These are phyloP conservation scores for Candida loeiensis DNA, from an alignment of 805 yeast species.

Conservation along the genomic window DNA sequence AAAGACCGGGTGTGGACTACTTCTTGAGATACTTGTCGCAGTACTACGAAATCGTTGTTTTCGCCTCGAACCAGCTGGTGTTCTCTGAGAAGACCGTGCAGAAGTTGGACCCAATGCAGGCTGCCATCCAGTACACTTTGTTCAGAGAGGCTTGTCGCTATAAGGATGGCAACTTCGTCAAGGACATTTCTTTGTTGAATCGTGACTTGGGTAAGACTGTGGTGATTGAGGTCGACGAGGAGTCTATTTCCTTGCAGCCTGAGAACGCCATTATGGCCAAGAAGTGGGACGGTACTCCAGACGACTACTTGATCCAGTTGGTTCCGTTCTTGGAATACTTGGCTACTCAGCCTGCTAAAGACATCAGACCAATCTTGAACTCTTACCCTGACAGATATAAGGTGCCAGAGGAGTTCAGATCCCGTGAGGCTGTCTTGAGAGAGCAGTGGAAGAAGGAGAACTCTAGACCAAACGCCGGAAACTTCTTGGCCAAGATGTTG, in stretches of 20 bases:
- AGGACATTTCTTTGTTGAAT: slow-evolving; percentile 86
- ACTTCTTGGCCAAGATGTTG: slow-evolving; percentile 57
- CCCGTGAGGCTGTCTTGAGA: slow-evolving; percentile 75
- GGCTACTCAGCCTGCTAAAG: slow-evolving; percentile 81
- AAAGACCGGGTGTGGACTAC: slow-evolving; percentile 98
- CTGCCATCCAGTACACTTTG: slow-evolving; percentile 79
- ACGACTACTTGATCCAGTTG: slow-evolving; percentile 72
- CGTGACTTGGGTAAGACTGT: slow-evolving; percentile 83
- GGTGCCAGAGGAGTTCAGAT: slow-evolving; percentile 74
- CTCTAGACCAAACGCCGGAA: slow-evolving; percentile 41
- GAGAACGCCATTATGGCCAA: slow-evolving; percentile 86
- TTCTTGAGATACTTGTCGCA: slow-evolving; percentile 91
- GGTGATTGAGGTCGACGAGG: slow-evolving; percentile 73
- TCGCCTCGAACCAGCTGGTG: slow-evolving; percentile 80
- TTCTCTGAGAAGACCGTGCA: slow-evolving; percentile 80
- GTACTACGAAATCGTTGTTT: slow-evolving; percentile 92
- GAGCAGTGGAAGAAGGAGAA: slow-evolving; percentile 60
- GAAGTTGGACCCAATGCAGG: slow-evolving; percentile 91
- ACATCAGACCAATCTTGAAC: slow-evolving; percentile 82
- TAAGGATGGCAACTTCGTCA: slow-evolving; percentile 83
- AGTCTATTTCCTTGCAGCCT: slow-evolving; percentile 76
- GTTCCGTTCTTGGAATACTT: slow-evolving; percentile 93
- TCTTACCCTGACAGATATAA: slow-evolving; percentile 65
- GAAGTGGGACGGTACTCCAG: slow-evolving; percentile 84
- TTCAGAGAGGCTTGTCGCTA: slow-evolving; percentile 89